Evolutionary conservation across 805 yeast species (phyloP).

Genomic region (Hanseniaspora occidentalis): DNA sequence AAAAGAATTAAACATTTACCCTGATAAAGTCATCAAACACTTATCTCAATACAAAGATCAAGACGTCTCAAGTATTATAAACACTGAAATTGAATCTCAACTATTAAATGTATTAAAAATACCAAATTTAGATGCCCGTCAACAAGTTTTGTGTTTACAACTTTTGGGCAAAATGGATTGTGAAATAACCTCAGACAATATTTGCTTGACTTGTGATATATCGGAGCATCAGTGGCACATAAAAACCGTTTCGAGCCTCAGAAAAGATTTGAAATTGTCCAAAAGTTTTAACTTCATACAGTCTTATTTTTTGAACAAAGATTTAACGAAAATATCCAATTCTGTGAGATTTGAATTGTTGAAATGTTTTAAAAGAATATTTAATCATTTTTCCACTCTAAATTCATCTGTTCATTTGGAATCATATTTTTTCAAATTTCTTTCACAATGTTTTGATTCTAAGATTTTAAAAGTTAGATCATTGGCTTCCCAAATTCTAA

Average conservation of each 20-base stretch:
- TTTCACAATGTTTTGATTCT: constrained; percentile 29
- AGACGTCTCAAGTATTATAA: neutral
- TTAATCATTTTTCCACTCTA: neutral
- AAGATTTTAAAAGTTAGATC: constrained; percentile 44
- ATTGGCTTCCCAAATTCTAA: constrained; percentile 31
- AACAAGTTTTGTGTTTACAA: neutral
- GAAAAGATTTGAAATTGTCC: constrained; percentile 17
- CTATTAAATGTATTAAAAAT: neutral
- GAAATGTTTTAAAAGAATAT: neutral
- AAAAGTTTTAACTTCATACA: neutral
- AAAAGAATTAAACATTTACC: neutral
- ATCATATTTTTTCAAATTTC: constrained; percentile 26
- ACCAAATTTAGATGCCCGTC: neutral
- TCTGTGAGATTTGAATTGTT: neutral
- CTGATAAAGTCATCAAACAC: neutral
- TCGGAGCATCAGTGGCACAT: constrained; percentile 3
- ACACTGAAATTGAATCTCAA: neutral
- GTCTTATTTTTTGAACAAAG: neutral
- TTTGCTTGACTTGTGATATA: constrained; percentile 4
- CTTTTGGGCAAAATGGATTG: constrained; percentile 2
- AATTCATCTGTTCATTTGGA: neutral
- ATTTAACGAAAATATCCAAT: neutral
- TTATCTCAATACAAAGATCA: neutral
- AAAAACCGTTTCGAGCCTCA: constrained; percentile 15
- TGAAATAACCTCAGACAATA: neutral